A percentile compares a stretch with the other conserved stretches of the same genome.
Conservation (phyloP, 2,329 filamentous ascomycete genomes). For the Aspergillus vadensis region DNA sequence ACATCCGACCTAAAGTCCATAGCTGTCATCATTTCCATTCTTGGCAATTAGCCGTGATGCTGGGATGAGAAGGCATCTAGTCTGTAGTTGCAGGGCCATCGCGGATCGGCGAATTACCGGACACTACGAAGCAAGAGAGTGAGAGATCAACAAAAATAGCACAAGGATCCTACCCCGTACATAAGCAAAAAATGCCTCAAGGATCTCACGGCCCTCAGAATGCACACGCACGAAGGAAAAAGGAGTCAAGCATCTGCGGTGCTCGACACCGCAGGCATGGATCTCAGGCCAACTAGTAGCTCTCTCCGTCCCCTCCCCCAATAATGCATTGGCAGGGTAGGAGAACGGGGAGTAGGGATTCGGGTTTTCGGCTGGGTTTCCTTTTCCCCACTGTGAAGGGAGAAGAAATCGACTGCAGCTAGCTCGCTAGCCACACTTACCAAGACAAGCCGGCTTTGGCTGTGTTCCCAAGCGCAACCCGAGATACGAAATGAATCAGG, state of each 20-base stretch:
- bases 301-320: background rate
- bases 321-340: constrained; percentile 2
- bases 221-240: background rate
- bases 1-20: background rate
- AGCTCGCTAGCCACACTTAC: constrained; percentile 3
- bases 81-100: background rate
- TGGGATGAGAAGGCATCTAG: background rate
- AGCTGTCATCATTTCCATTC: background rate
- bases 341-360: background rate
- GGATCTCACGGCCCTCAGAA: background rate
- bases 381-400: background rate
- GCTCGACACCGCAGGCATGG: background rate
- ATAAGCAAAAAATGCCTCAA: constrained; percentile 4
- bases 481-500: background rate
- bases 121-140: background rate
- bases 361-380: background rate
- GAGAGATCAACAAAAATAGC: constrained; percentile 3
- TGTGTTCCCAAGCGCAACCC: background rate
- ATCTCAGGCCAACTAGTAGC: constrained; percentile 2
- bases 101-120: background rate
- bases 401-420: background rate
- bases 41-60: background rate
- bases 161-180: background rate
- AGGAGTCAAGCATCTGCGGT: background rate
- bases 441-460: background rate